phyloP scores from a whole-genome alignment of 169 alveolate genomes.

The Plasmodium sp. region DNA sequence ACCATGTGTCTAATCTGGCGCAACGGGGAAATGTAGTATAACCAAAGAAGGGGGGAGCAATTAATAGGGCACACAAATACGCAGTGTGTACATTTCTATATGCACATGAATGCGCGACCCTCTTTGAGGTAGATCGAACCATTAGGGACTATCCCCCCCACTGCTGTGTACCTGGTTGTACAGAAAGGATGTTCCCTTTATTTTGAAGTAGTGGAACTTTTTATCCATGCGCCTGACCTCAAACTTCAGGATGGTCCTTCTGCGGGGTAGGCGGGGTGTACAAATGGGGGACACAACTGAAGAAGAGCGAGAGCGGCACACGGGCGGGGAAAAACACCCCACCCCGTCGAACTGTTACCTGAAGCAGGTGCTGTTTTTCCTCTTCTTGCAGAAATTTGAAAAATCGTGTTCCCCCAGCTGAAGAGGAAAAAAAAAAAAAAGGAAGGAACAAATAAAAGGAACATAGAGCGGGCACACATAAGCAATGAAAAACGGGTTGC shows the following conservation, averaged over 20 bases:
- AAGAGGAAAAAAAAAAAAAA: background rate
- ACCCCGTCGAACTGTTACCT: background rate
- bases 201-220: conserved; percentile 56
- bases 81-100: background rate
- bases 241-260: conserved; percentile 34
- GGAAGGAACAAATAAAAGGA: background rate
- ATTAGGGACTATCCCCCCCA: background rate
- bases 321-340: background rate
- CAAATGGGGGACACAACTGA: background rate
- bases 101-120: background rate
- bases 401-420: conserved; percentile 70
- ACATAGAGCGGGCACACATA: background rate
- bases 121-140: background rate
- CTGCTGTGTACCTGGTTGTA: conserved; percentile 40
- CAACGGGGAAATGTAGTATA: background rate
- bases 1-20: conserved; percentile 70
- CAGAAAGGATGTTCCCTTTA: conserved; percentile 55
- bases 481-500: background rate
- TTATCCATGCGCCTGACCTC: conserved; percentile 33
- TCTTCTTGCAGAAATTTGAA: conserved; percentile 48
- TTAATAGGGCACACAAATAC: too few species aligned
- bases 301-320: background rate
- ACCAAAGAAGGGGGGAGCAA: background rate
- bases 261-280: background rate
- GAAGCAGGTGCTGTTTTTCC: conserved; percentile 32